These are phyloP conservation scores for Cubamyces lactineus DNA, from an alignment of 768 basidiomycete species.

Conservation along the genomic window DNA sequence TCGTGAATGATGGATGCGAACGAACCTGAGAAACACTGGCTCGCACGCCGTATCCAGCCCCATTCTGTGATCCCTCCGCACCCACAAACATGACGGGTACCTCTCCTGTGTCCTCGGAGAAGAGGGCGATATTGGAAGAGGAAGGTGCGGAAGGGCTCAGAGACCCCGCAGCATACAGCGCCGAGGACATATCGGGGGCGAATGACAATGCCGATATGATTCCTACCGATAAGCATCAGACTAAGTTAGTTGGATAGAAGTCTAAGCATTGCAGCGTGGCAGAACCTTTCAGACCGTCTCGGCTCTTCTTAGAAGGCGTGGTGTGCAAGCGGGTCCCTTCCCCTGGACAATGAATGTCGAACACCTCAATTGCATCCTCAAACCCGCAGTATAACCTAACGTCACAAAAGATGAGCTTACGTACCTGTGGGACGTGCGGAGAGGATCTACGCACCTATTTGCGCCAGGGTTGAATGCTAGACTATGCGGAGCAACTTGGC, in stretches of 20 bases:
- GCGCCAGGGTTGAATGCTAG: conserved; percentile 75
- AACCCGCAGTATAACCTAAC: conserved; percentile 84
- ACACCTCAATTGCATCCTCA: conserved; percentile 83
- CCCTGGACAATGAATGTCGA: conserved; percentile 76
- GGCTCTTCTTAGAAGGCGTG: conserved; percentile 74
- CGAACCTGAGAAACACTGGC: conserved; percentile 60
- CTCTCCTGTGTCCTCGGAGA: conserved; percentile 59
- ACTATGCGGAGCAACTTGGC: conserved; percentile 84
- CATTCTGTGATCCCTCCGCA: conserved; percentile 43
- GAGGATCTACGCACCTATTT: conserved; percentile 53
- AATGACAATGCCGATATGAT: conserved; percentile 88
- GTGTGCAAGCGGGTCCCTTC: conserved; percentile 72
- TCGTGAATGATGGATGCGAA: background rate
- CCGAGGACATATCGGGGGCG: conserved; percentile 55
- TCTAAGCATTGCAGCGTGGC: background rate
- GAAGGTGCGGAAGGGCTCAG: conserved; percentile 51
- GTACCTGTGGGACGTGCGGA: background rate
- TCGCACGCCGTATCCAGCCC: conserved; percentile 35
- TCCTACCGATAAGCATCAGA: conserved; percentile 48
- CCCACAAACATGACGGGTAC: conserved; percentile 65
- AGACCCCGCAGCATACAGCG: conserved; percentile 81
- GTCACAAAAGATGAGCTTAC: conserved; percentile 13
- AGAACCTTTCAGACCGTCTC: conserved; percentile 85
- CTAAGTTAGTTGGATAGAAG: background rate
- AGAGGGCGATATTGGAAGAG: conserved; percentile 64